Base-by-base conservation (phyloP, 768 basidiomycete genomes). In the Termitomyces sp. region DNA sequence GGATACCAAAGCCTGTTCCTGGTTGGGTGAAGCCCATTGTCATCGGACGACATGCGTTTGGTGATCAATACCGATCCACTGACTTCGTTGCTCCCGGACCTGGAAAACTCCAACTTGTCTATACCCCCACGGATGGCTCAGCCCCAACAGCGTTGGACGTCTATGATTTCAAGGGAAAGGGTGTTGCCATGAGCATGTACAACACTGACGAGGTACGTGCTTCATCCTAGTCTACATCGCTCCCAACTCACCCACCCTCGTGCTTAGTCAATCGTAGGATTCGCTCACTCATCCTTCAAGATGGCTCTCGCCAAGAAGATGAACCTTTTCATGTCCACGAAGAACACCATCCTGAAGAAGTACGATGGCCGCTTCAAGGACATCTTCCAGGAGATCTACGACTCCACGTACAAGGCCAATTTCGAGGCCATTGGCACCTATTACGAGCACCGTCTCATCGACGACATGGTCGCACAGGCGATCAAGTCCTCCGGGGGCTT, bases 321-420 rank as follows among this genome's bases (percentile, higher is more conserved):
- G 81, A 82, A 86, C 42, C 70, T 92, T 85, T 98, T 95, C 81
- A 85, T 98, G 90, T 94, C 92, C 12, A 98, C 96, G 42, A 98
- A 99, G 79, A 98, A 96, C 75, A 96, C 93, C 24, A 95, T 96
- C 74, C 68, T 96, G 68, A 96, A 99, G 78, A 94, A 88, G 69
- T 99, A 99, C 71, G 97, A 98, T 67, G 97, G 97, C 44, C 85
- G 95, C 31, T 99, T 98, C 85, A 99, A 99, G 79, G 97, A 99
- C 67, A 94, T 96, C 69, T 97, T 99, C 87, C 87, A 98, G 72
- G 94, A 97, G 67, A 87, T 98, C 66, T 99, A 93, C 71, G 92
- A 96, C 7, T 66, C 76, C 12, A 73, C 85, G 56, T 94, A 94
- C 80, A 87, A 87, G 69, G 59, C 77, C 1, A 74, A 77, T 53